phyloP scores from a whole-genome alignment of 306 rosid genomes.

The Glycyrrhiza uralensis region DNA sequence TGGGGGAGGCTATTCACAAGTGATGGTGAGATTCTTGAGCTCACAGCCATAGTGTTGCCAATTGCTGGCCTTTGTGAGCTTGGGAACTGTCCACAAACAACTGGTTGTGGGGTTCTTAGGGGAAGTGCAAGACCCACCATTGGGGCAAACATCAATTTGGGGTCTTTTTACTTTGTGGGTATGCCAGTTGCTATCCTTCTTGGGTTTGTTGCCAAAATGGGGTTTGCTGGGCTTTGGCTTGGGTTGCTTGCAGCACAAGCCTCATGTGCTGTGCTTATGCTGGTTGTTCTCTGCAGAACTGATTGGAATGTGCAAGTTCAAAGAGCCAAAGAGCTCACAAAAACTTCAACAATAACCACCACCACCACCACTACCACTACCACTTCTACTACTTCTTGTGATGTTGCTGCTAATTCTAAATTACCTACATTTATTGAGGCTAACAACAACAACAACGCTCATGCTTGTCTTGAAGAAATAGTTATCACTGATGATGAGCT shows the following conservation, averaged over 20 bases:
- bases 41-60: conserved; percentile 79
- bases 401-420: conserved; percentile 1
- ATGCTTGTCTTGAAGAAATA: conserved; percentile 47
- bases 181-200: conserved; percentile 79
- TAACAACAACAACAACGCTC: background rate
- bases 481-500: conserved; percentile 36
- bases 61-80: conserved; percentile 89
- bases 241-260: conserved; percentile 97
- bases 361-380: background rate
- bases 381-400: background rate
- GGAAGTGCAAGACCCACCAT: conserved; percentile 84
- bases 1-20: conserved; percentile 83
- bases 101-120: conserved; percentile 84
- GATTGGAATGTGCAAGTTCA: conserved; percentile 70
- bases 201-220: conserved; percentile 71
- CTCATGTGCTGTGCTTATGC: conserved; percentile 74
- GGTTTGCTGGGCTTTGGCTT: conserved; percentile 85
- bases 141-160: conserved; percentile 87
- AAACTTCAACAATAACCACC: background rate
- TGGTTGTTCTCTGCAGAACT: conserved; percentile 67
- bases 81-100: conserved; percentile 95
- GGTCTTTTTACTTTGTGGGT: conserved; percentile 87
- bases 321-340: conserved; percentile 68
- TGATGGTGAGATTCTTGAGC: conserved; percentile 58
- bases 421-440: conserved; percentile 29